Evolutionary conservation across 768 basidiomycete genomes (phyloP).

Genomic region (Kwoniella sp.): DNA sequence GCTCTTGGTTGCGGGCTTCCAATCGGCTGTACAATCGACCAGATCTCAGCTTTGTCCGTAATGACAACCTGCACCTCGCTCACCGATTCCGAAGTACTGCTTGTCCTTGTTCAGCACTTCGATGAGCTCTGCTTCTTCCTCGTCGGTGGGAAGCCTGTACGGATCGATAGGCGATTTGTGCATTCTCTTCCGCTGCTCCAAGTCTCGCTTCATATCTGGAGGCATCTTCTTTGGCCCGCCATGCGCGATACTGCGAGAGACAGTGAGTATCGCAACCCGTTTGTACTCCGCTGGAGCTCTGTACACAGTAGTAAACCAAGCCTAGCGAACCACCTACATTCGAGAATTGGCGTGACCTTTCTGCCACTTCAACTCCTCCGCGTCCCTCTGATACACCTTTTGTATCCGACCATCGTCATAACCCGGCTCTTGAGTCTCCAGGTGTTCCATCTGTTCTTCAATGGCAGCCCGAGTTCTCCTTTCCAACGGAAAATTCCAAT

Average conservation of each 20-base stretch:
- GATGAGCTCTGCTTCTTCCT: slow-evolving; percentile 12
- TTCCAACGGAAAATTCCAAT: slow-evolving; percentile 15
- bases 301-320: background rate
- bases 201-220: background rate
- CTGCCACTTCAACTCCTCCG: slow-evolving; percentile 3
- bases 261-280: no score
- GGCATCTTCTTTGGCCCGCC: slow-evolving; percentile 12
- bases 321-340: slow-evolving; percentile 8
- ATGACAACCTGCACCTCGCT: background rate
- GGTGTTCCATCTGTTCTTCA: background rate
- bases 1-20: slow-evolving; percentile 7
- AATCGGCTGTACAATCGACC: background rate
- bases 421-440: background rate
- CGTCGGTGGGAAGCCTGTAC: background rate
- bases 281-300: background rate
- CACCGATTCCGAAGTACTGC: slow-evolving; percentile 11
- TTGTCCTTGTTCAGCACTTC: slow-evolving; percentile 8
- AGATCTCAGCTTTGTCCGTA: no score
- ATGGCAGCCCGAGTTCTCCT: slow-evolving; percentile 7
- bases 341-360: slow-evolving; percentile 6
- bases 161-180: slow-evolving; percentile 8
- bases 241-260: background rate
- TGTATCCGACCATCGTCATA: slow-evolving; percentile 15
- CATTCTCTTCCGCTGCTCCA: slow-evolving; percentile 2
- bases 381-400: slow-evolving; percentile 14